phyloP scores from a whole-genome alignment of 1,284 basidiomycete genomes.

The Termitomyces sp. region DNA sequence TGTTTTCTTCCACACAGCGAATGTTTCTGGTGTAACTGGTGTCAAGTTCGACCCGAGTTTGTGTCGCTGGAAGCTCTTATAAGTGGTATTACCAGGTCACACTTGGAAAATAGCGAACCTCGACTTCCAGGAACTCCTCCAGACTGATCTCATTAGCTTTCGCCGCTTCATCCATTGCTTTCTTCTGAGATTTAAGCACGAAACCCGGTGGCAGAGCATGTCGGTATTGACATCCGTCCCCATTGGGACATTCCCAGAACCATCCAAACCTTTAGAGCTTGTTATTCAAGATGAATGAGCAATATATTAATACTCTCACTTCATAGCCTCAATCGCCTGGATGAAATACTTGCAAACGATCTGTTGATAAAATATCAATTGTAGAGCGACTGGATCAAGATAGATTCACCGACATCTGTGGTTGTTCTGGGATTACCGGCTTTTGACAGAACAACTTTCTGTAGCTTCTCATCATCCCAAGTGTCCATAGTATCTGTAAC shows the following conservation, averaged over 20 bases:
- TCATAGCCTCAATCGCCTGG: constrained; percentile 91
- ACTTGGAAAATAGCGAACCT: constrained; percentile 48
- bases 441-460: constrained; percentile 84
- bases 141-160: constrained; percentile 89
- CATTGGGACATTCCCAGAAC: constrained; percentile 92
- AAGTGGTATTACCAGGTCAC: not conserved
- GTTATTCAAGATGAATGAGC: constrained; percentile 3
- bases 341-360: constrained; percentile 98
- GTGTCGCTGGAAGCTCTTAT: constrained; percentile 64
- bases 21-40: constrained; percentile 92
- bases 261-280: constrained; percentile 63
- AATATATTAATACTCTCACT: constrained; percentile 41
- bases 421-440: constrained; percentile 87
- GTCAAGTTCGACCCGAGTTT: constrained; percentile 91
- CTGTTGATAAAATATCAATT: constrained; percentile 32
- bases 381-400: constrained; percentile 6
- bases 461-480: constrained; percentile 95
- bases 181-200: constrained; percentile 88
- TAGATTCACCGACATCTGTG: constrained; percentile 67
- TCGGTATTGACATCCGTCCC: constrained; percentile 89
- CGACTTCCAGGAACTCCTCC: constrained; percentile 97
- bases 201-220: constrained; percentile 96
- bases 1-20: constrained; percentile 94
- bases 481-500: constrained; percentile 89
- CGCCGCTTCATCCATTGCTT: constrained; percentile 78